Conservation (phyloP, 2,329 filamentous ascomycete species). For the Chaetomium globosum region DNA sequence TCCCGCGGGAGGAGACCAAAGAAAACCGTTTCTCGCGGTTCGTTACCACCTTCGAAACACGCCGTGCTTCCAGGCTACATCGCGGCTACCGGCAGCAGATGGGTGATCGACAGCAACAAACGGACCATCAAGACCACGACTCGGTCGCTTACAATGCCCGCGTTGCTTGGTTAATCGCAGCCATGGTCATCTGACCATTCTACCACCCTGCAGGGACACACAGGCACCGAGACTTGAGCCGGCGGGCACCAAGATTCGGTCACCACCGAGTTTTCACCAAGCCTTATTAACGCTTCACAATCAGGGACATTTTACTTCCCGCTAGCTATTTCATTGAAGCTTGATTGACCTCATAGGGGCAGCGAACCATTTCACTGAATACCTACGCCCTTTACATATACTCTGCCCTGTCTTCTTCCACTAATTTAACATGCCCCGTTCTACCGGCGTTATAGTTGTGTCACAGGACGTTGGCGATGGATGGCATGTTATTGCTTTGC, state of each 20-base stretch:
- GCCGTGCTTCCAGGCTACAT: neutral
- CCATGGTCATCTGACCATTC: slow-evolving; percentile 9
- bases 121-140: neutral
- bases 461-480: neutral
- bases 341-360: neutral
- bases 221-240: neutral
- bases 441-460: slow-evolving; percentile 1
- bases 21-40: neutral
- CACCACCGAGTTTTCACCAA: neutral
- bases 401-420: neutral
- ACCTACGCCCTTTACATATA: too few species aligned
- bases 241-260: neutral
- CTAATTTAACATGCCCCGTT: slow-evolving; percentile 1
- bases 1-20: neutral
- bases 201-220: neutral
- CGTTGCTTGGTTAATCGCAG: slow-evolving; percentile 13
- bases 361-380: neutral
- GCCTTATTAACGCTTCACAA: neutral
- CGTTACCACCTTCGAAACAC: slow-evolving; percentile 1
- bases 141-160: slow-evolving; percentile 6
- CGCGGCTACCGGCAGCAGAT: neutral
- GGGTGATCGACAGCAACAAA: neutral
- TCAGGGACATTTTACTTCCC: neutral
- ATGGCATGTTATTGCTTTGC: neutral
- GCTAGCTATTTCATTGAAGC: neutral